phyloP scores from a whole-genome alignment of 1,284 basidiomycete species.

The Xerocomus minutiporus region DNA sequence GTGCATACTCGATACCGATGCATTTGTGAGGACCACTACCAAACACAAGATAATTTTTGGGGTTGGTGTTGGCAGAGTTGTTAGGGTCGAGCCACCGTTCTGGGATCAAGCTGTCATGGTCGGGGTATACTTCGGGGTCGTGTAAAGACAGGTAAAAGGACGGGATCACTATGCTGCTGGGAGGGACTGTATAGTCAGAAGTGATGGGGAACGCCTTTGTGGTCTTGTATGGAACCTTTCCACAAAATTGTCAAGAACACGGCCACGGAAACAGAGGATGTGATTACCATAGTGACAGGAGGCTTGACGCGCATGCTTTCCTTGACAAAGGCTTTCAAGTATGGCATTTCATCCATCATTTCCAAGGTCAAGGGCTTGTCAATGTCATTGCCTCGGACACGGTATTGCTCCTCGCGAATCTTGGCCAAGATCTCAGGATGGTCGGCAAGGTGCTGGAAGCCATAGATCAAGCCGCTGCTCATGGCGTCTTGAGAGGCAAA shows the following conservation, averaged over 20 bases:
- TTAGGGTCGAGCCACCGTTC: slow-evolving; percentile 91
- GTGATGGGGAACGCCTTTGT: slow-evolving; percentile 90
- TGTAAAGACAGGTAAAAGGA: slow-evolving; percentile 95
- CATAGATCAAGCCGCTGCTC: slow-evolving; percentile 90
- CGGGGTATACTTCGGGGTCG: slow-evolving; percentile 83
- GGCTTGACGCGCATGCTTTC: slow-evolving; percentile 90
- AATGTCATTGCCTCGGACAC: slow-evolving; percentile 75
- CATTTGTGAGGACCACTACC: slow-evolving; percentile 92
- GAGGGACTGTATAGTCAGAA: slow-evolving; percentile 87
- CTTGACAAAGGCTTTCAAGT: slow-evolving; percentile 88
- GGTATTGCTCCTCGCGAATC: slow-evolving; percentile 88
- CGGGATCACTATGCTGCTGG: slow-evolving; percentile 92
- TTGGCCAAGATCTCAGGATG: slow-evolving; percentile 86
- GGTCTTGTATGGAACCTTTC: slow-evolving; percentile 87
- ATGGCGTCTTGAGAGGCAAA: slow-evolving; percentile 99
- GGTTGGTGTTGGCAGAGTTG: slow-evolving; percentile 78
- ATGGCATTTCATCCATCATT: slow-evolving; percentile 89
- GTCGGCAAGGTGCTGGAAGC: slow-evolving; percentile 95
- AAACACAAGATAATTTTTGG: slow-evolving; percentile 95
- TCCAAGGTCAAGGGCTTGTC: slow-evolving; percentile 85
- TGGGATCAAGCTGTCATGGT: slow-evolving; percentile 80
- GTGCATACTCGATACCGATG: slow-evolving; percentile 91
- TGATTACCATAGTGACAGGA: slow-evolving; percentile 86
- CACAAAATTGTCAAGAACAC: slow-evolving; percentile 8
- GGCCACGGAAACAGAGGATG: background rate